Evolutionary conservation across 345 rosid genomes (phyloP), one percentile per base, ranked within the genome.

Genomic region (Mercurialis annua): DNA sequence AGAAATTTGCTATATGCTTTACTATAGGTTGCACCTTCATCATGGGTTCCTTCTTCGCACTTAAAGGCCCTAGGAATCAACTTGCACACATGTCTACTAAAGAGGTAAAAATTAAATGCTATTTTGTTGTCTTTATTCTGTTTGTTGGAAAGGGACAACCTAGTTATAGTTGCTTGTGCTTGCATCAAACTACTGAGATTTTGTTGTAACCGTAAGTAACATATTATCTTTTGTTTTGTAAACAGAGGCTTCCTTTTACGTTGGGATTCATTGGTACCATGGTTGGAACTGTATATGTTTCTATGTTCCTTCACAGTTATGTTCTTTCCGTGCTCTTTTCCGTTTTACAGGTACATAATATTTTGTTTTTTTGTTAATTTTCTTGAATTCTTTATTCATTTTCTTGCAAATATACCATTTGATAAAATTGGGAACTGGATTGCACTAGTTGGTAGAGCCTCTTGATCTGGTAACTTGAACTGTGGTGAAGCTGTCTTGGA

Each of bases 291-390:
- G 80, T 94, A 63, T 94, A 91, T 17, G 99, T 89, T 29, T 89
- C 99, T 11, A 89, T 91, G 95, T 83, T 87, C 70, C 95, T 87
- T 77, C 99, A 94, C 77, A 94, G 92, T 74, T 94, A 94, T 80
- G 34, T 94, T 66, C 91, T 94, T 60, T 94, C 97, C 6, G 92
- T 94, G 29, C 81, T 94, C 74, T 91, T 89, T 81, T 94, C 97
- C 48, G 82, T 89, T 2, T 67, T 91, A 67, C 99, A 94, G 96
- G 99, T 91, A 80, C 49, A 49, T 9, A 49, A 16, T 43, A 30
- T 17, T 52, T 33, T 27, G 2, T 49, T 20, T 17, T 58, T 59
- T 31, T 49, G 58, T 59, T 14, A 4, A 17, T 30, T 65, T 27
- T 34, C 48, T 21, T 46, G 40, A 34, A 51, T 56, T 64, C 33